Base-by-base conservation (phyloP, 345 rosid genomes). In the Boechera retrofracta region DNA sequence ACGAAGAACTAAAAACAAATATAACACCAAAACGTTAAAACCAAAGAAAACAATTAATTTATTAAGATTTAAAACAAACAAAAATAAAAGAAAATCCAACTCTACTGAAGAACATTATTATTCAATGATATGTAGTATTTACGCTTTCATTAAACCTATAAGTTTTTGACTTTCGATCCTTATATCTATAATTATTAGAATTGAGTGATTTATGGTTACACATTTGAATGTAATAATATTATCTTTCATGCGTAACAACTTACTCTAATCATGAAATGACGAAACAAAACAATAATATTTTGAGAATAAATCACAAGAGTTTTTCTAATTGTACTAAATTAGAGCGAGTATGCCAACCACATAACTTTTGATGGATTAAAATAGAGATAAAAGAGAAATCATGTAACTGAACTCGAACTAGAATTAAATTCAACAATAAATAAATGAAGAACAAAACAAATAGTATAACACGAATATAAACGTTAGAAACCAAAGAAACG, bases 401-500 rank as follows among this genome's bases (percentile, higher is more conserved):
- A 41, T 41, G 44, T 41, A 41, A 41, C 44, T 3, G 44, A 10
- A 41, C 44, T 41, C 13, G 12, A 41, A 41, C 13, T 39, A 39
- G 3, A 39, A 39, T 39, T 0, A 39, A 39, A 39, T 10, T 10
- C 42, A 10, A 39, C 11, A 39, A 10, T 10, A 10, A 39, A 41
- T 10, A 10, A 3, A 10, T 39, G 44, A 41, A 41, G 44, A 41
- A 41, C 18, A 51, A 55, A 32, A 44, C 10, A 73, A 47, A 48
- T 11, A 26, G 5, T 10, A 4, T 2, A 5, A 8, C 47, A 42
- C 44, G 61, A 53, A 28, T n/a, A 28, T n/a, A 77, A 32, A 77
- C 67, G 76, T 71, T 56, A 64, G 67, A 64, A 71, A 55, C 28
- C 18, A 44, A 35, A 63, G 32, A 54, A 71, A 68, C 47, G 75